Conservation (phyloP, 768 basidiomycete genomes). For the Psilocybe tampanensis region DNA sequence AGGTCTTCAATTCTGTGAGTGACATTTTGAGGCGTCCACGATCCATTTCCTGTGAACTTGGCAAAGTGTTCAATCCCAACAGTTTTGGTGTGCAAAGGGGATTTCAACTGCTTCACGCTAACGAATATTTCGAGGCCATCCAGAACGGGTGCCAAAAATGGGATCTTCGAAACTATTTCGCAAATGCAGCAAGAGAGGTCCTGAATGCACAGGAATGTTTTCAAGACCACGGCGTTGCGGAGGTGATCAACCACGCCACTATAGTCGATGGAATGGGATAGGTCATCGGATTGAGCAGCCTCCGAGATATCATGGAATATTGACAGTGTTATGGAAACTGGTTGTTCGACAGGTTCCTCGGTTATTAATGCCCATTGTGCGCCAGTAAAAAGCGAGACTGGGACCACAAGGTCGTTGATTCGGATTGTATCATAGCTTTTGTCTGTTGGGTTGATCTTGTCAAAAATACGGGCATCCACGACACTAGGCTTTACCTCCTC, state of each 20-base stretch:
- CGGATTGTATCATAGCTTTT: constrained; percentile 35
- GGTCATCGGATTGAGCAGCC: constrained; percentile 55
- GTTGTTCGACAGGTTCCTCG: constrained; percentile 43
- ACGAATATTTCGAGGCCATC: constrained; percentile 38
- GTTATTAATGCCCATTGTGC: constrained; percentile 45
- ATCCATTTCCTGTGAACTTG: constrained; percentile 14
- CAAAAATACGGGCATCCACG: constrained; percentile 3
- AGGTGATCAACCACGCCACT: constrained; percentile 44
- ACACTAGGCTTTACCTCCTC: background rate
- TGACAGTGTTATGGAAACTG: constrained; percentile 52
- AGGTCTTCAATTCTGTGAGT: constrained; percentile 40
- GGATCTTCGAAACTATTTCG: constrained; percentile 32
- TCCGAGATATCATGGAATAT: constrained; percentile 51
- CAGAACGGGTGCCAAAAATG: constrained; percentile 30
- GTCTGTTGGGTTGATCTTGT: constrained; percentile 20
- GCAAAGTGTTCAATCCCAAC: constrained; percentile 42
- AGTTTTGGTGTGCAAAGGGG: constrained; percentile 51
- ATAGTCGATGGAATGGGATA: constrained; percentile 68
- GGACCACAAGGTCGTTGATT: constrained; percentile 51
- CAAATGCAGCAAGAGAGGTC: constrained; percentile 46
- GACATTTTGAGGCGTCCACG: constrained; percentile 24
- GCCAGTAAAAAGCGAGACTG: constrained; percentile 40
- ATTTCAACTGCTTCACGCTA: constrained; percentile 47
- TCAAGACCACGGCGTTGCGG: constrained; percentile 28
- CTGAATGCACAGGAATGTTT: constrained; percentile 45